Evolutionary conservation across 345 rosid species (phyloP).

Genomic region (Schrenkiella parvula): DNA sequence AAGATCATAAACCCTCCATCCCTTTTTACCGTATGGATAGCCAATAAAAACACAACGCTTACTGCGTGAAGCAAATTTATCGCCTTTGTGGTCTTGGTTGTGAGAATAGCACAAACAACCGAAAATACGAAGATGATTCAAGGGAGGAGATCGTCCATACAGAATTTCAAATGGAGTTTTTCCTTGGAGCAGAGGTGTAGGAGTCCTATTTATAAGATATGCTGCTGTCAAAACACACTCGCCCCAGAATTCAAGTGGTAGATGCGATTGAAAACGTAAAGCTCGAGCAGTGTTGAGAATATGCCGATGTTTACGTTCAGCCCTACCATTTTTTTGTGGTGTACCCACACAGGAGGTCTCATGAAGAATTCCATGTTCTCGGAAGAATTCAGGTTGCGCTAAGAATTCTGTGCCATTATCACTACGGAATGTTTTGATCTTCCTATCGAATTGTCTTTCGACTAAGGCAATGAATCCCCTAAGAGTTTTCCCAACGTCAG

Average conservation of each 20-base stretch:
- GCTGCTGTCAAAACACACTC: neutral
- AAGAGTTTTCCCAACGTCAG: neutral
- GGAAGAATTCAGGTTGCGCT: neutral
- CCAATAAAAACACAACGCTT: too few species aligned
- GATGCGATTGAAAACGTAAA: neutral
- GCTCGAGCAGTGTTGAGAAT: neutral
- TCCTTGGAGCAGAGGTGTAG: too few species aligned
- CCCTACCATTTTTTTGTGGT: neutral
- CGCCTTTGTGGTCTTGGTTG: neutral
- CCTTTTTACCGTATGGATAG: too few species aligned
- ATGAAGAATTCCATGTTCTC: neutral
- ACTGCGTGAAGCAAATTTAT: too few species aligned
- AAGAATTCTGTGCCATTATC: neutral
- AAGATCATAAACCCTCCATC: too few species aligned
- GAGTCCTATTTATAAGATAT: too few species aligned
- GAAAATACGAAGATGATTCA: too few species aligned
- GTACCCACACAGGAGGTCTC: neutral
- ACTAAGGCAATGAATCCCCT: neutral
- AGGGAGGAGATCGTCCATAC: too few species aligned
- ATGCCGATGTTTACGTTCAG: neutral
- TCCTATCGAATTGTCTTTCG: neutral
- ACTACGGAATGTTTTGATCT: neutral
- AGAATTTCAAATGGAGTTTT: too few species aligned
- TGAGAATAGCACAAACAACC: too few species aligned
- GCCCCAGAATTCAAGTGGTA: neutral